Conservation (phyloP, 1,284 basidiomycete genomes). For the Cutaneotrichosporon cavernicola region DNA sequence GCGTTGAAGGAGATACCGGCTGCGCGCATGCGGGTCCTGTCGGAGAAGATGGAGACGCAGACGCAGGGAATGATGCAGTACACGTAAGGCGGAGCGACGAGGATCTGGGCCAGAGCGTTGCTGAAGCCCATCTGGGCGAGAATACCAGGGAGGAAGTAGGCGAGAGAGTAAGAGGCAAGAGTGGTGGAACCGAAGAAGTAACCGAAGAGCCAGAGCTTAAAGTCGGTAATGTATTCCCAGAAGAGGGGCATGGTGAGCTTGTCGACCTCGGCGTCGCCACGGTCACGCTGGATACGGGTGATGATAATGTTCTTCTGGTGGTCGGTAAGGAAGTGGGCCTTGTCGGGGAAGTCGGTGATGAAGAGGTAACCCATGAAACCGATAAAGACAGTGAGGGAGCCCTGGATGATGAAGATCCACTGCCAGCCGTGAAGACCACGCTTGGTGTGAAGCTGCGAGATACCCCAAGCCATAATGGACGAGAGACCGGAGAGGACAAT, state of each 20-base stretch:
- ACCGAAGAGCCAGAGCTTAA: slow-evolving; percentile 55
- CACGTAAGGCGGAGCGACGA: slow-evolving; percentile 54
- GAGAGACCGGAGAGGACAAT: slow-evolving; percentile 25
- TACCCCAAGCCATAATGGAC: slow-evolving; percentile 20
- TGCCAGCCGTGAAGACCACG: slow-evolving; percentile 15
- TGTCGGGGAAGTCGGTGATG: slow-evolving; percentile 25
- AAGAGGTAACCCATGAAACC: slow-evolving; percentile 12
- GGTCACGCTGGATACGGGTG: slow-evolving; percentile 26
- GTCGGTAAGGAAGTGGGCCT: slow-evolving; percentile 23
- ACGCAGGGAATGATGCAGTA: slow-evolving; percentile 48
- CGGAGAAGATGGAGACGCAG: slow-evolving; percentile 44
- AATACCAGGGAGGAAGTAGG: slow-evolving; percentile 54
- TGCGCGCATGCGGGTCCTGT: slow-evolving; percentile 35
- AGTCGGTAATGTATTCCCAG: slow-evolving; percentile 42
- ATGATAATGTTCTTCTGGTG: slow-evolving; percentile 18
- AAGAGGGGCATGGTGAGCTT: slow-evolving; percentile 41
- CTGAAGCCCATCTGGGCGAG: slow-evolving; percentile 52
- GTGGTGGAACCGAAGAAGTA: slow-evolving; percentile 50
- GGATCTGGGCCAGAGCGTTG: slow-evolving; percentile 39
- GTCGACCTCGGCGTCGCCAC: slow-evolving; percentile 52
- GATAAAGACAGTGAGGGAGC: slow-evolving; percentile 18
- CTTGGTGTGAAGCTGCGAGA: slow-evolving; percentile 19
- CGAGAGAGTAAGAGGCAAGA: slow-evolving; percentile 27
- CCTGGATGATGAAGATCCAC: slow-evolving; percentile 22
- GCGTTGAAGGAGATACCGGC: slow-evolving; percentile 21